Conservation (phyloP, 306 rosid genomes). For the Hippophae gyantsensis region DNA sequence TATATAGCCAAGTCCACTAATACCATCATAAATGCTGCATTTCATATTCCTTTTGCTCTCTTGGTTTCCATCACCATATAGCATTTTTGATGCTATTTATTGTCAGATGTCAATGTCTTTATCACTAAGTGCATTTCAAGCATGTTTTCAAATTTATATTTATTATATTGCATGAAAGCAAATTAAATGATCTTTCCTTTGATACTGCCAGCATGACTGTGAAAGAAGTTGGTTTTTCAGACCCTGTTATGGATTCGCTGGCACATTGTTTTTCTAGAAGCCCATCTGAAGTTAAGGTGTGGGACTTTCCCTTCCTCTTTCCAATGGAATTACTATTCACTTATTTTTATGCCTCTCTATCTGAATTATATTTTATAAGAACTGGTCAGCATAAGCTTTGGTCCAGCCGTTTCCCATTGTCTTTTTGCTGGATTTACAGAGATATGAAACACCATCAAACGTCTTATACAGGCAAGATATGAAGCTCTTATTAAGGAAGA, state of each 20-base stretch:
- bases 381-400: conserved; percentile 71
- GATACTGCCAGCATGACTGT: conserved; percentile 62
- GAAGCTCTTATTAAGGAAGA: conserved; percentile 50
- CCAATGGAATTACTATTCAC: conserved; percentile 5
- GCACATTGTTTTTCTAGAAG: conserved; percentile 75
- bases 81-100: background rate
- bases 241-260: conserved; percentile 62
- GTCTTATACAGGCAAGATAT: conserved; percentile 96
- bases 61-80: conserved; percentile 3
- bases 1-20: conserved; percentile 13
- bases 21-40: background rate
- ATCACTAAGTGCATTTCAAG: background rate
- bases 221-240: conserved; percentile 65
- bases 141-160: background rate
- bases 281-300: conserved; percentile 71
- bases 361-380: conserved; percentile 32
- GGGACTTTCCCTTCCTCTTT: conserved; percentile 6
- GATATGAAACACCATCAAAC: conserved; percentile 91
- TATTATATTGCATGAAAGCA: conserved; percentile 13
- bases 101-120: background rate
- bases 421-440: conserved; percentile 92
- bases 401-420: conserved; percentile 90
- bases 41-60: background rate
- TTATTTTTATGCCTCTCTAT: conserved; percentile 17
- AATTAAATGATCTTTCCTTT: conserved; percentile 22